Conservation (phyloP, 139 green algal genomes). For the Coelastrella sp. region DNA sequence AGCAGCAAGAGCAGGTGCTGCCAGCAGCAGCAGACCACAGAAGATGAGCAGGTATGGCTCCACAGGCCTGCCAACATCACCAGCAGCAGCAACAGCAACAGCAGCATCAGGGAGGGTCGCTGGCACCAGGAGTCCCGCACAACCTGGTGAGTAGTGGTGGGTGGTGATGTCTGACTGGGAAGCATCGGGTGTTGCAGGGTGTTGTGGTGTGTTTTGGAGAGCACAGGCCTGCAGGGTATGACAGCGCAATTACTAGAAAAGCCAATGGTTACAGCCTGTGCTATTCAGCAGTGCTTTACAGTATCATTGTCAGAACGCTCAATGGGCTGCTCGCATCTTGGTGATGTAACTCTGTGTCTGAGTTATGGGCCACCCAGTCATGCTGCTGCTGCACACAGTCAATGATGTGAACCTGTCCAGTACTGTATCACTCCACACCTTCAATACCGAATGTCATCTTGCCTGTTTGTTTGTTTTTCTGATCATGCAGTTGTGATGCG, state of each 20-base stretch:
- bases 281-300: no score
- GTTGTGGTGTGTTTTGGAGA: background rate
- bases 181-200: background rate
- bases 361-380: background rate
- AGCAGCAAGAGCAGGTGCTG: background rate
- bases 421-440: no score
- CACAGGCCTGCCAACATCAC: background rate
- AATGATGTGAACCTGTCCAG: no score
- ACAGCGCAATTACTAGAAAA: no score
- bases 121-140: background rate
- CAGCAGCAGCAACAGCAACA: background rate
- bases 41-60: background rate
- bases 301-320: no score
- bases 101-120: background rate
- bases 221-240: no score
- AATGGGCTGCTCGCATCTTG: no score
- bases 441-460: no score
- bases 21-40: background rate
- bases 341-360: no score
- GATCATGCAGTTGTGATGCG: slow-evolving; percentile 1
- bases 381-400: background rate
- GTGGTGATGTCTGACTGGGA: background rate
- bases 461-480: no score
- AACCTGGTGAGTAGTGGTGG: background rate
- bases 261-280: no score